phyloP scores from a whole-genome alignment of 805 yeast genomes.

The Saccharomycopsis sp. region DNA sequence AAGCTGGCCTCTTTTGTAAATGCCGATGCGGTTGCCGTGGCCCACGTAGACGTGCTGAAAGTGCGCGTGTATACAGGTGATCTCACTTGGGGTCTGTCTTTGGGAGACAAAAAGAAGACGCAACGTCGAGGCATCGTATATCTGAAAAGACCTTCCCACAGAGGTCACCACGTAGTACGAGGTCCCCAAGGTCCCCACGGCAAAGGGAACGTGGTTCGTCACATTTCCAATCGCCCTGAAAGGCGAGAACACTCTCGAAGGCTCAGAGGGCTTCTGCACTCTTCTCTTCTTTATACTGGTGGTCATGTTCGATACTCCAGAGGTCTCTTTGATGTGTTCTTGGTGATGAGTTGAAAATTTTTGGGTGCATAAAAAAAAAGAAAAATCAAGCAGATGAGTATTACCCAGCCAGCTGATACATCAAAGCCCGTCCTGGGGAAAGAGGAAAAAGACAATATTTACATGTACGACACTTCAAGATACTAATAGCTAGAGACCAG shows the following conservation, averaged over 20 bases:
- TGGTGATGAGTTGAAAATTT: no score
- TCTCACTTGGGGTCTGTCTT: slow-evolving; percentile 60
- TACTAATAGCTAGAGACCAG: no score
- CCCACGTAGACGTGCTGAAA: slow-evolving; percentile 78
- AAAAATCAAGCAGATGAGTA: no score
- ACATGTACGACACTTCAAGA: no score
- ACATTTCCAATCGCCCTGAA: slow-evolving; percentile 87
- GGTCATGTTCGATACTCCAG: no score
- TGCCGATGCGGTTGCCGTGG: slow-evolving; percentile 60
- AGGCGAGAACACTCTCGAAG: slow-evolving; percentile 69
- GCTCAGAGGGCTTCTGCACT: background rate
- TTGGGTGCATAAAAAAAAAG: no score
- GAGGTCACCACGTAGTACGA: slow-evolving; percentile 82
- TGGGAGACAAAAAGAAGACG: slow-evolving; percentile 81
- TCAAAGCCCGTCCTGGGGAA: no score
- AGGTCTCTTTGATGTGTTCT: no score
- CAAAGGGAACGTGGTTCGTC: slow-evolving; percentile 77
- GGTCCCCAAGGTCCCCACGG: slow-evolving; percentile 80
- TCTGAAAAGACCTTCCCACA: slow-evolving; percentile 85
- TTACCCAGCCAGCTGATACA: slow-evolving; percentile 1
- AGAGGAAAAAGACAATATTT: no score
- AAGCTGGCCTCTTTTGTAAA: slow-evolving; percentile 73
- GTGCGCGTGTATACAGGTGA: slow-evolving; percentile 68
- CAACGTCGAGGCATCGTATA: slow-evolving; percentile 82
- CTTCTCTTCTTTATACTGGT: background rate